These are phyloP conservation scores for Fusarium sp. DNA, from an alignment of 2,329 filamentous ascomycete species.

Conservation along the genomic window DNA sequence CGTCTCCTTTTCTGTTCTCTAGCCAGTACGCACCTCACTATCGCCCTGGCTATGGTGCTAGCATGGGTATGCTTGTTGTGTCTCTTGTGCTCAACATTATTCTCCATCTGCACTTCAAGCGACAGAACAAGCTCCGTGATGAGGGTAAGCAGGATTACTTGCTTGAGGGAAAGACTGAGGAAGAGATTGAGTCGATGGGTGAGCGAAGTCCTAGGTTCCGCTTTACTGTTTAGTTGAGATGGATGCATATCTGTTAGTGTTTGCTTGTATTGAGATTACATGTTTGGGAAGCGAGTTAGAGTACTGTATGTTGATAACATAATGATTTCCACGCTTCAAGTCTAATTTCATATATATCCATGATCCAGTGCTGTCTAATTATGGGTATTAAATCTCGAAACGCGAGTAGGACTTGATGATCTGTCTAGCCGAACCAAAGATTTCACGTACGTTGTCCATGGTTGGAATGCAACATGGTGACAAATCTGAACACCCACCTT, in stretches of 20 bases:
- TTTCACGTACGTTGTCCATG: fast-evolving
- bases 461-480: fast-evolving
- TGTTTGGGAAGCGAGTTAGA: neutral
- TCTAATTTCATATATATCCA: too few species aligned
- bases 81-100: slow-evolving; percentile 49
- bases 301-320: neutral
- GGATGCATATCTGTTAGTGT: too few species aligned
- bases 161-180: slow-evolving; percentile 57
- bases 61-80: slow-evolving; percentile 61
- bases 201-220: slow-evolving; percentile 55
- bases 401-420: too few species aligned
- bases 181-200: slow-evolving; percentile 59
- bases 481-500: fast-evolving
- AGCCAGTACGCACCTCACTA: slow-evolving; percentile 60
- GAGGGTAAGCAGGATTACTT: slow-evolving; percentile 56
- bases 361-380: too few species aligned
- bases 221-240: slow-evolving; percentile 37
- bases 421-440: too few species aligned
- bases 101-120: slow-evolving; percentile 49
- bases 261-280: fast-evolving
- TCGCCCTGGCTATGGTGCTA: slow-evolving; percentile 63
- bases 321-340: neutral
- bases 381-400: too few species aligned
- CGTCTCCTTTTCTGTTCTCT: slow-evolving; percentile 70
- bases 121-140: slow-evolving; percentile 54